Base-by-base conservation (phyloP, 2,329 filamentous ascomycete species). In the Venturia carpophila region DNA sequence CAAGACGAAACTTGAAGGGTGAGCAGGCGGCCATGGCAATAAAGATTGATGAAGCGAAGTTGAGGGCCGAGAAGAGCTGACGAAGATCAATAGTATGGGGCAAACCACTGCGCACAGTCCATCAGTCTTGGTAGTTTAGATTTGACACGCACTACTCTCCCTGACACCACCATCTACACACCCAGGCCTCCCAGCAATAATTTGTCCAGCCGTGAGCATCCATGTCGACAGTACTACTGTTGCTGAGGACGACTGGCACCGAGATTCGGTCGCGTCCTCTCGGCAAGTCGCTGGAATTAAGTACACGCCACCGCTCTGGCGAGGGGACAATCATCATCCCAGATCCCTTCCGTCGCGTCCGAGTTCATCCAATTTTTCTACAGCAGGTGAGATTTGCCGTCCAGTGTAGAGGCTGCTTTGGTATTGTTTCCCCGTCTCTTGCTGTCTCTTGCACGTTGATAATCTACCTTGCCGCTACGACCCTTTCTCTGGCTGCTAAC, bases 1-100 rank as follows among this genome's bases (percentile, higher is more conserved):
- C 42, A 63, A 63, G 62, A 24, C 43, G 62, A 63, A 63, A 63
- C 62, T 24, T 15, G 62, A 10, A 27, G 45, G 42, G 17, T n/a
- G 27, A 45, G 17, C 7, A 10, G 11, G n/a, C 15, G 34, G 62
- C 52, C 43, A 63, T 47, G 62, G 43, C 15, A 63, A 63, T 63
- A 52, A n/a, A 63, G 11, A 7, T 63, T 63, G 62, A 55, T 63
- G 43, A 55, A 61, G 60, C 43, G 60, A 42, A 42, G 60, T 45
- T 19, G 39, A 15, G 9, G 39, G 37, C 60, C 37, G 37, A 45
- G 21, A 42, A 13, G 27, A 58, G 52, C 30, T 37, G 30, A 37
- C 52, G 30, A 58, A 37, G 30, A 55, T 55, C 15, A 24, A 4
- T 17, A 6, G 30, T 34, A 34, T n/a, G 24, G 49, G 49, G 27